Evolutionary conservation across 1,284 basidiomycete genomes (phyloP).

Genomic region (Bjerkandera adusta): DNA sequence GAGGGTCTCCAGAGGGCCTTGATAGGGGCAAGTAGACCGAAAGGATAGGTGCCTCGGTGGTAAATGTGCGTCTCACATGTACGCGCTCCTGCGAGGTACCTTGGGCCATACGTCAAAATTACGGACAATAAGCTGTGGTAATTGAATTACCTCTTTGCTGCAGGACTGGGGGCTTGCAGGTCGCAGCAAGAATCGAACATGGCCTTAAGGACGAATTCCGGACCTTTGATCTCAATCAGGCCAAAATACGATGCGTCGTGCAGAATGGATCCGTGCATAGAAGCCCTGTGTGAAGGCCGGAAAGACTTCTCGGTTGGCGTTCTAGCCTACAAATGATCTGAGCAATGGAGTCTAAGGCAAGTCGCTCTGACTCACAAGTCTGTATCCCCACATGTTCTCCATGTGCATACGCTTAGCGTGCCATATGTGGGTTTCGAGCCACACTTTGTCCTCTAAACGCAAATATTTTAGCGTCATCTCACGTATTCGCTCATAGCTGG

Average conservation of each 20-base stretch:
- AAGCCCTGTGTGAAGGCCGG: constrained; percentile 84
- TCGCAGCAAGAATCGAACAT: constrained; percentile 63
- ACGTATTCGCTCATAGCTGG: constrained; percentile 1
- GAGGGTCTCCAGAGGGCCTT: constrained; percentile 69
- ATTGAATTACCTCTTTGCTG: constrained; percentile 49
- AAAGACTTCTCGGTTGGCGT: constrained; percentile 89
- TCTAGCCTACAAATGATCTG: constrained; percentile 46
- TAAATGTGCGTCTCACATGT: constrained; percentile 64
- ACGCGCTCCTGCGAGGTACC: constrained; percentile 56
- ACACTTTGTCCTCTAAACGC: constrained; percentile 69
- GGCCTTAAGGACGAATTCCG: constrained; percentile 48
- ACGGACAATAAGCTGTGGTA: not conserved
- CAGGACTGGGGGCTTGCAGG: constrained; percentile 53
- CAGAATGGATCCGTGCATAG: constrained; percentile 77
- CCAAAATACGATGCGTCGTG: constrained; percentile 87
- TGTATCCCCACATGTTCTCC: constrained; percentile 87
- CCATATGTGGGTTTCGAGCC: constrained; percentile 94
- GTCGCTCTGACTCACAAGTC: constrained; percentile 51
- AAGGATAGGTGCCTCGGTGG: constrained; percentile 62
- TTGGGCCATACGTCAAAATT: too few species aligned
- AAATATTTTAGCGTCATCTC: not conserved
- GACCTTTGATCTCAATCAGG: constrained; percentile 71
- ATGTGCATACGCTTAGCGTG: constrained; percentile 94
- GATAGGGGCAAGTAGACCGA: constrained; percentile 66
- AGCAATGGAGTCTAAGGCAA: not conserved